phyloP scores from a whole-genome alignment of 805 yeast species.

The Candida golubevii region DNA sequence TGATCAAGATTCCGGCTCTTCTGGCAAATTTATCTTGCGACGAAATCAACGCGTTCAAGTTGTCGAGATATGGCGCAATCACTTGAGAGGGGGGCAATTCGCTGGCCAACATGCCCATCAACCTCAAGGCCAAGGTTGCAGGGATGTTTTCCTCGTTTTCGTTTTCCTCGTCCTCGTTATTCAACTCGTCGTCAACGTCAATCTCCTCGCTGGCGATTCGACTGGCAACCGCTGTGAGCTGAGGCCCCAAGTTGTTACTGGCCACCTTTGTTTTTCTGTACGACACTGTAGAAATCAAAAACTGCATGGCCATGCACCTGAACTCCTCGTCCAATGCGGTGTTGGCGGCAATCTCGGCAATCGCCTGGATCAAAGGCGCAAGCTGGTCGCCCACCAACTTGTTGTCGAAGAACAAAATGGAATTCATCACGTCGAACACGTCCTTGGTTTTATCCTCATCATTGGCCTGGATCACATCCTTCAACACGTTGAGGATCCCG shows the following conservation, averaged over 20 bases:
- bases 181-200: conserved; percentile 73
- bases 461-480: conserved; percentile 62
- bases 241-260: conserved; percentile 79
- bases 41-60: conserved; percentile 42
- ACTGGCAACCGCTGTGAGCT: conserved; percentile 67
- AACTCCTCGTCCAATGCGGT: conserved; percentile 68
- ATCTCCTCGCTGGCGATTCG: conserved; percentile 71
- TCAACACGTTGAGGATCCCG: conserved; percentile 73
- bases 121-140: conserved; percentile 69
- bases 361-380: conserved; percentile 61
- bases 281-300: conserved; percentile 71
- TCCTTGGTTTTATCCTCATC: conserved; percentile 70
- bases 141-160: conserved; percentile 91
- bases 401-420: conserved; percentile 70
- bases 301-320: conserved; percentile 79
- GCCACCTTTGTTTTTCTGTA: conserved; percentile 78
- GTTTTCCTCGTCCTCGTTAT: conserved; percentile 81
- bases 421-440: conserved; percentile 81
- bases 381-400: conserved; percentile 75
- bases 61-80: conserved; percentile 70
- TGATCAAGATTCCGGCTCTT: conserved; percentile 79
- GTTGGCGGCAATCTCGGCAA: conserved; percentile 72
- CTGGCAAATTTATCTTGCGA: conserved; percentile 71
- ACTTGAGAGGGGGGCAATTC: conserved; percentile 93
- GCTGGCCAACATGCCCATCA: conserved; percentile 71